Conservation (phyloP, 129 eudicot genomes). For the Flaveria trinervia region DNA sequence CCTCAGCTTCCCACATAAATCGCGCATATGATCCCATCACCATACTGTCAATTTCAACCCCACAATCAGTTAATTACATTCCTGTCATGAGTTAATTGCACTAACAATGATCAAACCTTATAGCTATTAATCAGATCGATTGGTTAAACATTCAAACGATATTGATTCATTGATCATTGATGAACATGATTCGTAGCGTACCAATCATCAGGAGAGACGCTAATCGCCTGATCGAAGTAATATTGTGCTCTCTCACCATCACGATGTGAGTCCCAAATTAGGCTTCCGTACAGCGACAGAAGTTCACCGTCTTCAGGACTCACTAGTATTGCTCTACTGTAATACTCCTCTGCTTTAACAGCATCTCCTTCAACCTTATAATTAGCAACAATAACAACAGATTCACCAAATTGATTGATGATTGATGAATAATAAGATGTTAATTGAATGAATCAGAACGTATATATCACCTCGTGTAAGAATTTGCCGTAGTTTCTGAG, state of each 20-base stretch:
- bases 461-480: slow-evolving; percentile 65
- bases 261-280: slow-evolving; percentile 70
- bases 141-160: too few relatives aligned
- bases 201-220: slow-evolving; percentile 74
- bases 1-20: slow-evolving; percentile 79
- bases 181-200: slow-evolving; percentile 24
- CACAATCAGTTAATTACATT: slow-evolving; percentile 11
- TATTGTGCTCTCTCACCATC: slow-evolving; percentile 66
- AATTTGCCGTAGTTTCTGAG: slow-evolving; percentile 79
- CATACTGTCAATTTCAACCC: slow-evolving; percentile 41
- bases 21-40: slow-evolving; percentile 80
- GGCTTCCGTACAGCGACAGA: slow-evolving; percentile 66
- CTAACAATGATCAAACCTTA: too few relatives aligned
- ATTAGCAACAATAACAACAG: neutral
- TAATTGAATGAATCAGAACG: neutral
- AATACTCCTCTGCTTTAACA: slow-evolving; percentile 75
- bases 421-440: neutral
- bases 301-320: slow-evolving; percentile 84
- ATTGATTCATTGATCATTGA: neutral
- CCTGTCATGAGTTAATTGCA: too few relatives aligned
- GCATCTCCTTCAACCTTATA: slow-evolving; percentile 59
- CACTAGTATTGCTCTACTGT: slow-evolving; percentile 83
- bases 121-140: too few relatives aligned
- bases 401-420: slow-evolving; percentile 7
- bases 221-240: slow-evolving; percentile 70